These are phyloP conservation scores for Arthrinium phaeospermum DNA, from an alignment of 2,329 filamentous ascomycete genomes.

Conservation along the genomic window DNA sequence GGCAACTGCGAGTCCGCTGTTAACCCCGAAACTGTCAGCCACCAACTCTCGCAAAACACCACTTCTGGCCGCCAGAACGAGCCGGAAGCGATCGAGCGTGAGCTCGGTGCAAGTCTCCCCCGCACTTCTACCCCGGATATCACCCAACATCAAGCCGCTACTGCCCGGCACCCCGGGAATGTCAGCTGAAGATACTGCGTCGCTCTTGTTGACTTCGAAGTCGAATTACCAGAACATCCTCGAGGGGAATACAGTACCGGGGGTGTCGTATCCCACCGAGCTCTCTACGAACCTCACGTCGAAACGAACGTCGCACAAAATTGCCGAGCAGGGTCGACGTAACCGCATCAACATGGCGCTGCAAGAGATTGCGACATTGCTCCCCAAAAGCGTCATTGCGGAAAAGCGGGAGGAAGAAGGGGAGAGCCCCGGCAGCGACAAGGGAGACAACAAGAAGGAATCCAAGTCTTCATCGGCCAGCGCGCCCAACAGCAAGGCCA, in stretches of 20 bases:
- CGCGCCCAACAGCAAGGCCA: conserved; percentile 86
- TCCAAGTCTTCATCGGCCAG: conserved; percentile 44
- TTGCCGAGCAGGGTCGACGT: conserved; percentile 92
- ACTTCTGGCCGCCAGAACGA: conserved; percentile 59
- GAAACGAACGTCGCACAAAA: conserved; percentile 96
- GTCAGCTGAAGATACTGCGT: conserved; percentile 64
- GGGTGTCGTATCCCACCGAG: conserved; percentile 87
- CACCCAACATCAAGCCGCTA: conserved; percentile 90
- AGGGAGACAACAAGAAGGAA: conserved; percentile 50
- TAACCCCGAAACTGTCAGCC: conserved; percentile 59
- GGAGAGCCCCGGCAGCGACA: conserved; percentile 53
- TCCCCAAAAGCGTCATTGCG: conserved; percentile 65
- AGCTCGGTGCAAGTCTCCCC: conserved; percentile 82
- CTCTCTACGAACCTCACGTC: conserved; percentile 93
- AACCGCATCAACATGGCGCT: conserved; percentile 95
- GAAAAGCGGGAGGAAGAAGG: conserved; percentile 52
- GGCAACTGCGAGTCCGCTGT: conserved; percentile 70
- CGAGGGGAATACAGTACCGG: conserved; percentile 88
- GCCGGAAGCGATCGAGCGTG: conserved; percentile 74
- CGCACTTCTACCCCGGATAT: conserved; percentile 86
- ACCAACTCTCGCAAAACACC: conserved; percentile 57
- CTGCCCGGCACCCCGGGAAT: conserved; percentile 66
- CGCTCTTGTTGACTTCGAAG: conserved; percentile 85
- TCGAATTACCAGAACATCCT: conserved; percentile 98
- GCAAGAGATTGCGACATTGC: conserved; percentile 84